A percentile compares a stretch with the other conserved stretches of the same genome.
These are phyloP conservation scores for Tolypocladium album DNA, from an alignment of 2,329 filamentous ascomycete species.

Conservation along the genomic window DNA sequence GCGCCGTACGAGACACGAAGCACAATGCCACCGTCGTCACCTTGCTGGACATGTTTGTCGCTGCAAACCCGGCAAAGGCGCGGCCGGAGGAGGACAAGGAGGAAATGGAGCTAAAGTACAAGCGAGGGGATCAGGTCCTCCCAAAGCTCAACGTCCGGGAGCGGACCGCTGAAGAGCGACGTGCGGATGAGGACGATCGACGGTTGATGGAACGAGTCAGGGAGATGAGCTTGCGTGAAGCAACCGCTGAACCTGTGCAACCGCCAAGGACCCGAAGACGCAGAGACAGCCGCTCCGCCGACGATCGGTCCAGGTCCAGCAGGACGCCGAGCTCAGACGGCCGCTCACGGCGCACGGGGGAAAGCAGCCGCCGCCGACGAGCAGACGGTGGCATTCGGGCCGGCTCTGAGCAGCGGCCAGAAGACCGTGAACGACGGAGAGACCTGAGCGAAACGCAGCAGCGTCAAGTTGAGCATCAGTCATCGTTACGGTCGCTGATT, in stretches of 20 bases:
- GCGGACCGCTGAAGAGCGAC: conserved; percentile 40
- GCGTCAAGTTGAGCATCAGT: conserved; percentile 75
- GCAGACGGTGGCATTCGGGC: conserved; percentile 14
- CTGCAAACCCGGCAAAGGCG: conserved; percentile 65
- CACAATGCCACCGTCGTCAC: conserved; percentile 88
- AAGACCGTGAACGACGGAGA: conserved; percentile 19
- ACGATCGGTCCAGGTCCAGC: conserved; percentile 18
- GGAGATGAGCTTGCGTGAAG: conserved; percentile 62
- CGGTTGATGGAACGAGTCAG: conserved; percentile 61
- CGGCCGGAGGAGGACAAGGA: conserved; percentile 63
- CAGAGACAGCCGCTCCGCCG: conserved; percentile 23
- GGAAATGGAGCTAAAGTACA: conserved; percentile 67
- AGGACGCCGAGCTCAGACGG: conserved; percentile 19
- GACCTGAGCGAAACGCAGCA: conserved; percentile 35
- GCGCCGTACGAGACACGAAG: conserved; percentile 72
- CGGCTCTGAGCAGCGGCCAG: conserved; percentile 25
- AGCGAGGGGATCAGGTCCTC: conserved; percentile 70
- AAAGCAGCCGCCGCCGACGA: conserved; percentile 11
- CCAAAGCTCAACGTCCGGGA: conserved; percentile 45
- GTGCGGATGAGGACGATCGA: conserved; percentile 55
- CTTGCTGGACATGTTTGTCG: conserved; percentile 77
- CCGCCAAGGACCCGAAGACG: conserved; percentile 17
- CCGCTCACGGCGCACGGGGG: conserved; percentile 14
- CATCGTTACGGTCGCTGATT: conserved; percentile 75
- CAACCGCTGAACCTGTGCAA: conserved; percentile 34